Percentiles rank a stretch among this genome's conserved stretches.
phyloP scores from a whole-genome alignment of 306 rosid genomes.

The Delonix regia region DNA sequence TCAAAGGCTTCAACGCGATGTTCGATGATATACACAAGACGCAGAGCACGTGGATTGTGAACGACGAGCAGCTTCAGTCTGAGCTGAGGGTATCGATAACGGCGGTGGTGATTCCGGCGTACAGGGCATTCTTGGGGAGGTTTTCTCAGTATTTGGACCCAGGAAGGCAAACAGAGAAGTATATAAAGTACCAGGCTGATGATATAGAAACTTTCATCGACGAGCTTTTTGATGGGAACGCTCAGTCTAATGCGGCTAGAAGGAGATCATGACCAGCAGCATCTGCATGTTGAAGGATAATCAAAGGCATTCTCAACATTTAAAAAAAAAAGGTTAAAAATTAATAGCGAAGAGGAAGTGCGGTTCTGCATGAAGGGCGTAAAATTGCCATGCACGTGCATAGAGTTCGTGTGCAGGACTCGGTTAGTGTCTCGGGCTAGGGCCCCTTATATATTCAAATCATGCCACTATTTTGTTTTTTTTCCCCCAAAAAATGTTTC shows the following conservation, averaged over 20 bases:
- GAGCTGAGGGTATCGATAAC: constrained; percentile 88
- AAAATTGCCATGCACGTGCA: constrained; percentile 5
- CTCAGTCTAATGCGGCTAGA: constrained; percentile 43
- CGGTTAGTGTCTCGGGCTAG: neutral
- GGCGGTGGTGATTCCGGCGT: constrained; percentile 80
- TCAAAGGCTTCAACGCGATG: constrained; percentile 70
- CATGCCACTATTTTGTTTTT: neutral
- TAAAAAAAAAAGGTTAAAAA: neutral
- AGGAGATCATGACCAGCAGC: constrained; percentile 41
- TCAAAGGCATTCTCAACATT: neutral
- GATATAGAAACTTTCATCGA: constrained; percentile 78
- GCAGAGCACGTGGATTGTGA: constrained; percentile 92
- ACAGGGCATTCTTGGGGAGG: constrained; percentile 72
- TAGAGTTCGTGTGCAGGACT: neutral
- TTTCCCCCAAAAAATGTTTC: neutral
- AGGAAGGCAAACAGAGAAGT: constrained; percentile 82
- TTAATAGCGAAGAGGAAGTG: neutral
- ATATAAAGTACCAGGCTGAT: constrained; percentile 81
- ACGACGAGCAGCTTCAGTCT: constrained; percentile 89
- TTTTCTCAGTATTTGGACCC: constrained; percentile 66
- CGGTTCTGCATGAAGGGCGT: neutral
- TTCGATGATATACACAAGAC: constrained; percentile 92
- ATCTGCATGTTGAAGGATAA: neutral
- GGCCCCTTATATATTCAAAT: constrained; percentile 2
- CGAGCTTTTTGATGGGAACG: constrained; percentile 80